phyloP scores from a whole-genome alignment of 192 early-diverging fungal genomes.

The Rhizophagus clarus region DNA sequence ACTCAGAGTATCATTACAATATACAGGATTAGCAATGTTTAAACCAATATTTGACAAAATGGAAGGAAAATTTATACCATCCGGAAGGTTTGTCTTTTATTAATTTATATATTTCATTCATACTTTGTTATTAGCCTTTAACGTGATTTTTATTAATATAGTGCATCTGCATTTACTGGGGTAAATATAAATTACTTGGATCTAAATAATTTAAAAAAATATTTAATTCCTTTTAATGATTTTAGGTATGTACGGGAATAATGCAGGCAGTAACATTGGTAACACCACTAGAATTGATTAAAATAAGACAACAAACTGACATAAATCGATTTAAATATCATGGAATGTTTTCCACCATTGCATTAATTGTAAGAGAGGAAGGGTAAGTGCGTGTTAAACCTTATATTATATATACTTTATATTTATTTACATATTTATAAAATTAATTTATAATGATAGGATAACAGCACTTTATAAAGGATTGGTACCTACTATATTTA shows the following conservation, averaged over 20 bases:
- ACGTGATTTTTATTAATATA: neutral
- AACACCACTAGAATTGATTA: constrained; percentile 48
- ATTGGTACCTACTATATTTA: constrained; percentile 43
- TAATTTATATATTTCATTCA: neutral
- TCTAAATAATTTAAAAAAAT: neutral
- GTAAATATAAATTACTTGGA: constrained; percentile 24
- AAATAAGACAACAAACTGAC: constrained; percentile 50
- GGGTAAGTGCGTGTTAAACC: constrained; percentile 31
- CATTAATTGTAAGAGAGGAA: constrained; percentile 40
- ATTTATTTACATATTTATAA: neutral
- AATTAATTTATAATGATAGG: constrained; percentile 17
- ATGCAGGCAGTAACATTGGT: constrained; percentile 48
- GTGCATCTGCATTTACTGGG: constrained; percentile 43
- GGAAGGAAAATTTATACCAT: constrained; percentile 41
- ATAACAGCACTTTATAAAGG: constrained; percentile 45
- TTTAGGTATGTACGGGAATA: constrained; percentile 45
- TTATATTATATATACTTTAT: too few relatives aligned
- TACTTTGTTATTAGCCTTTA: neutral
- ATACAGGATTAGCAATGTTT: constrained; percentile 45
- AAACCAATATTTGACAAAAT: constrained; percentile 48
- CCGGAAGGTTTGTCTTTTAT: constrained; percentile 23
- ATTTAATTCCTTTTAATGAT: neutral
- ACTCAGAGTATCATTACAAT: constrained; percentile 42
- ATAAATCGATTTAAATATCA: constrained; percentile 41
- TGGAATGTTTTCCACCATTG: constrained; percentile 38